Conservation (phyloP, 169 alveolate species). For the Cyclospora cayetanensis region DNA sequence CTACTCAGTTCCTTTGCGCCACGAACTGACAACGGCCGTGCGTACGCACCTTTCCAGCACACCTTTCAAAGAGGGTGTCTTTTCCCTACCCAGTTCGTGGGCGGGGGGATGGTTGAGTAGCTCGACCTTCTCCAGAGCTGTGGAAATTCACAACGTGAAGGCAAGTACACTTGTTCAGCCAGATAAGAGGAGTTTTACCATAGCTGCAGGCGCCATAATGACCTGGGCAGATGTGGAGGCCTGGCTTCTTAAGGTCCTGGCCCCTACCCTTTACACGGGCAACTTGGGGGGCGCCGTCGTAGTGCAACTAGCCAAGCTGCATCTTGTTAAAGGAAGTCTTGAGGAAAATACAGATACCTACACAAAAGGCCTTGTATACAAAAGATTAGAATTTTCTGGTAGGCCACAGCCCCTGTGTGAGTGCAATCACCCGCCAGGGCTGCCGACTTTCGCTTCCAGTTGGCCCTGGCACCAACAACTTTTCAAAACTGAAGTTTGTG, state of each 20-base stretch:
- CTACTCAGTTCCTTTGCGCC: slow-evolving; percentile 52
- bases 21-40: slow-evolving; percentile 23
- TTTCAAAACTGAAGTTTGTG: no score
- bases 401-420: no score
- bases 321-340: slow-evolving; percentile 53
- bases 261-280: slow-evolving; percentile 56
- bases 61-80: slow-evolving; percentile 49
- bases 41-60: slow-evolving; percentile 50
- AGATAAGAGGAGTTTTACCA: slow-evolving; percentile 12
- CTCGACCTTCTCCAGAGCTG: slow-evolving; percentile 30
- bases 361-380: neutral
- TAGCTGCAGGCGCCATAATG: slow-evolving; percentile 63
- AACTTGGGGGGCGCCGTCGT: slow-evolving; percentile 50
- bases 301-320: slow-evolving; percentile 37
- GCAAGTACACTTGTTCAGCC: neutral
- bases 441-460: no score
- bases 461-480: no score
- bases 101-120: slow-evolving; percentile 35
- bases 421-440: no score
- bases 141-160: slow-evolving; percentile 6
- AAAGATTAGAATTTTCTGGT: slow-evolving; percentile 16
- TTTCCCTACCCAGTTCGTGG: neutral
- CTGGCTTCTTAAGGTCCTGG: slow-evolving; percentile 63
- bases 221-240: slow-evolving; percentile 65
- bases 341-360: slow-evolving; percentile 6